Conservation (phyloP, 495 filamentous ascomycete genomes). For the Niebla homalea region DNA sequence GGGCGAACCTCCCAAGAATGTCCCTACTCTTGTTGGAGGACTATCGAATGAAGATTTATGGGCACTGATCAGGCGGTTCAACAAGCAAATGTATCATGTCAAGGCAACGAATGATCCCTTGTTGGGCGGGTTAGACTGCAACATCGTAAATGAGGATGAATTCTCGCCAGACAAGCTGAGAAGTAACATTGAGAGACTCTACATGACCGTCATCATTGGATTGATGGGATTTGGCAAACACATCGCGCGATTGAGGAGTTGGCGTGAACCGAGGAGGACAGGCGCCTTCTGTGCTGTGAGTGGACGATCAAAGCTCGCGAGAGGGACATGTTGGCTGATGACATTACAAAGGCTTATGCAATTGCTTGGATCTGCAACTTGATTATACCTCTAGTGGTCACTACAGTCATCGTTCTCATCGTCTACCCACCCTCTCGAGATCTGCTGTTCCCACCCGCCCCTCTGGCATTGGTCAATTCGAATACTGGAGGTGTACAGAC, state of each 20-base stretch:
- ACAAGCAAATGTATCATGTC: conserved; percentile 90
- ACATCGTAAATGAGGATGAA: conserved; percentile 67
- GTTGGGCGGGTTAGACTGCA: conserved; percentile 57
- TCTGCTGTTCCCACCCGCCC: conserved; percentile 62
- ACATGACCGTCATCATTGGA: conserved; percentile 67
- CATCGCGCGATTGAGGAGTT: conserved; percentile 62
- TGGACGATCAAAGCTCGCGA: not conserved
- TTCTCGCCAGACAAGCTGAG: conserved; percentile 80
- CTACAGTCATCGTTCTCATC: conserved; percentile 50
- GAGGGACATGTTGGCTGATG: conserved; percentile 3
- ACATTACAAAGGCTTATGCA: conserved; percentile 45
- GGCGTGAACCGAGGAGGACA: conserved; percentile 61
- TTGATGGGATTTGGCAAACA: conserved; percentile 57
- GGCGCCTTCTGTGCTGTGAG: conserved; percentile 49
- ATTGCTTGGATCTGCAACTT: conserved; percentile 63
- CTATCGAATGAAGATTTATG: conserved; percentile 77
- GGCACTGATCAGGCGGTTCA: conserved; percentile 66
- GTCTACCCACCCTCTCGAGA: conserved; percentile 49
- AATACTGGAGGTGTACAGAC: conserved; percentile 54
- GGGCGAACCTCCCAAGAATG: conserved; percentile 45
- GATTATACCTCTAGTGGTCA: conserved; percentile 47
- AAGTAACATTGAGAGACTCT: conserved; percentile 67
- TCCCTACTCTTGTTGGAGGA: conserved; percentile 53
- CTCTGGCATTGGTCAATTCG: conserved; percentile 48
- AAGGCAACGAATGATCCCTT: conserved; percentile 47